These are phyloP conservation scores for Zygosaccharomyces pseudobailii DNA, from an alignment of 1,139 yeast genomes.

Conservation along the genomic window DNA sequence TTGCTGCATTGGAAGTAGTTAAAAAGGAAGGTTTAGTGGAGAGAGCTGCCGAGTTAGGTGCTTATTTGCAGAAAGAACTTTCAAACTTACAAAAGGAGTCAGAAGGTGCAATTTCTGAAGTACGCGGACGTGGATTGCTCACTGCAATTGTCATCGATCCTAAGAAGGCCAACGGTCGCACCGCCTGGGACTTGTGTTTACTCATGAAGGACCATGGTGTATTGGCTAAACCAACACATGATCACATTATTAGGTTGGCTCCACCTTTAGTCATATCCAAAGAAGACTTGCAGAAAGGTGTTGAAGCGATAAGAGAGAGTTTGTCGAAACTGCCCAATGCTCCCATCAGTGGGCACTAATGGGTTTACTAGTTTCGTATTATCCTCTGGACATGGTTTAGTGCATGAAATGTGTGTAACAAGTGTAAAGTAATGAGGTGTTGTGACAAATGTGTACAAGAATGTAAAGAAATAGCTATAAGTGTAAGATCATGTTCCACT, in stretches of 20 bases:
- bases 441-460: neutral
- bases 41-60: conserved; percentile 70
- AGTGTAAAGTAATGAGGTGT: no score
- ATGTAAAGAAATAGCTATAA: no score
- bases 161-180: conserved; percentile 75
- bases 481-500: no score
- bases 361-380: no score
- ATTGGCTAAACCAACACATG: conserved; percentile 95
- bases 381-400: no score
- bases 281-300: conserved; percentile 79
- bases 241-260: conserved; percentile 89
- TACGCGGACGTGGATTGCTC: conserved; percentile 87
- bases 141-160: conserved; percentile 91
- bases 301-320: conserved; percentile 61
- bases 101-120: conserved; percentile 76
- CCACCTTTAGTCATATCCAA: conserved; percentile 92
- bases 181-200: conserved; percentile 95
- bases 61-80: conserved; percentile 62
- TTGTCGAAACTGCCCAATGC: conserved; percentile 39
- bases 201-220: conserved; percentile 86
- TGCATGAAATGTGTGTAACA: no score
- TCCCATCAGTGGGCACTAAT: conserved; percentile 6
- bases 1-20: conserved; percentile 89
- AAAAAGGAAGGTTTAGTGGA: conserved; percentile 82
- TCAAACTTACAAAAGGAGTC: conserved; percentile 54